Conservation (phyloP, 805 yeast species). For the Diddensiella transvaalensis region DNA sequence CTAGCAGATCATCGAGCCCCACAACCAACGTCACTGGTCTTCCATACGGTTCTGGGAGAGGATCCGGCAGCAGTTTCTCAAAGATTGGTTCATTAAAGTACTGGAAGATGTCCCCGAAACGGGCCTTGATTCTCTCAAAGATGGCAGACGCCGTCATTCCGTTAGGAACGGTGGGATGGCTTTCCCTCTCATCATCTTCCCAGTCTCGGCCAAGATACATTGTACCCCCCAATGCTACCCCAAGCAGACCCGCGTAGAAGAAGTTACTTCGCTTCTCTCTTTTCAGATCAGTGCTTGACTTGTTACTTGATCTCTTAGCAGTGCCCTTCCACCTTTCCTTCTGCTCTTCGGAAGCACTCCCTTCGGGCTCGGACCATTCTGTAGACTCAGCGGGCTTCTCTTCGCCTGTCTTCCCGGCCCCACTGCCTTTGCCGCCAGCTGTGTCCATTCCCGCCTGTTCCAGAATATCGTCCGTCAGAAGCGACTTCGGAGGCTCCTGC, state of each 20-base stretch:
- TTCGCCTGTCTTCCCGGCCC: slow-evolving; percentile 13
- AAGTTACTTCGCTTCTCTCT: slow-evolving; percentile 78
- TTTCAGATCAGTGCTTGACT: slow-evolving; percentile 42
- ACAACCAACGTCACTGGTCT: slow-evolving; percentile 89
- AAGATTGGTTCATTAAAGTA: slow-evolving; percentile 92
- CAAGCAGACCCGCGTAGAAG: slow-evolving; percentile 56
- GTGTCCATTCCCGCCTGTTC: slow-evolving; percentile 78
- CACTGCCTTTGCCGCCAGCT: slow-evolving; percentile 19
- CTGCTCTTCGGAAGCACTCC: slow-evolving; percentile 24
- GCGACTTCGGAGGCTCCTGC: slow-evolving; percentile 40
- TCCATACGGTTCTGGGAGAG: slow-evolving; percentile 85
- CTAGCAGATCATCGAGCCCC: slow-evolving; percentile 82
- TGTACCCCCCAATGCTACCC: slow-evolving; percentile 48
- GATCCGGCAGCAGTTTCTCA: slow-evolving; percentile 90
- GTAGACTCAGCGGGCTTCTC: slow-evolving; percentile 1
- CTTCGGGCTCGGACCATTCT: slow-evolving; percentile 13
- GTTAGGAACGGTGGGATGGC: slow-evolving; percentile 50
- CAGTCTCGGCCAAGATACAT: slow-evolving; percentile 77
- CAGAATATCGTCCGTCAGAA: slow-evolving; percentile 76
- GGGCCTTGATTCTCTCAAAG: slow-evolving; percentile 63
- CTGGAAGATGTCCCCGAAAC: slow-evolving; percentile 71
- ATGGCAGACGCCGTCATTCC: slow-evolving; percentile 67
- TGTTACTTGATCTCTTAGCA: slow-evolving; percentile 37
- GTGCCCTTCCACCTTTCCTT: slow-evolving; percentile 51
- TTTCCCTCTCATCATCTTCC: slow-evolving; percentile 71